Evolutionary conservation across 163 green algal genomes (phyloP), one percentile per base, ranked within the genome.

Genomic region (Chlorella variabilis): DNA sequence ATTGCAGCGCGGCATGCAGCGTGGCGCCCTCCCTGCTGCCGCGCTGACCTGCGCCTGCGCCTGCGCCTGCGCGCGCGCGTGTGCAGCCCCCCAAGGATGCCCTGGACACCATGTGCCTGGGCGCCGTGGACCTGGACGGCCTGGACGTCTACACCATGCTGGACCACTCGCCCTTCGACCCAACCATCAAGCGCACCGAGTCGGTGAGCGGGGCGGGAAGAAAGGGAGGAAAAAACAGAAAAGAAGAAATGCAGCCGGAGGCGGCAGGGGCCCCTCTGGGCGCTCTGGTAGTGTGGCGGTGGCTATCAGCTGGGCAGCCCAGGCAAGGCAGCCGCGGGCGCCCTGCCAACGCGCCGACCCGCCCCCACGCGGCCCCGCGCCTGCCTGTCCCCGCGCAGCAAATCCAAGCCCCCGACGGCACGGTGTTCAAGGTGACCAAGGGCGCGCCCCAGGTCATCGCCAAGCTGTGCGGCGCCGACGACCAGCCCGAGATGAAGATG

Each of bases 161-260:
- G 15, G 93, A 96, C 85, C 95, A 94, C 87, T 81, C 91, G 80
- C 94, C 94, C 39, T 98, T 98, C 77, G 93, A 97, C 87, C 93
- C 94, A 58, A 92, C 85, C 51, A 85, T 94, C 81, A 98, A 98
- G 91, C 87, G 93, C 42, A 98, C 94, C 18, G 92, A 96, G 87
- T 88, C 91, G 48, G 66, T 77, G 77, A 76, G 63, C 11, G 20
- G n/a, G 8, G 25, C 39, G 9, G 27, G 29, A n/a, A n/a, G n/a
- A n/a, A n/a, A n/a, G n/a, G n/a, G n/a, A n/a, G n/a, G n/a, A n/a
- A n/a, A n/a, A n/a, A n/a, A n/a, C n/a, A n/a, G n/a, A n/a, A n/a
- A n/a, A n/a, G n/a, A n/a, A n/a, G n/a, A n/a, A n/a, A n/a, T n/a
- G n/a, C n/a, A n/a, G n/a, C n/a, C n/a, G n/a, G n/a, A n/a, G n/a